phyloP scores from a whole-genome alignment of 1,139 yeast genomes.

The Pichia sp. region DNA sequence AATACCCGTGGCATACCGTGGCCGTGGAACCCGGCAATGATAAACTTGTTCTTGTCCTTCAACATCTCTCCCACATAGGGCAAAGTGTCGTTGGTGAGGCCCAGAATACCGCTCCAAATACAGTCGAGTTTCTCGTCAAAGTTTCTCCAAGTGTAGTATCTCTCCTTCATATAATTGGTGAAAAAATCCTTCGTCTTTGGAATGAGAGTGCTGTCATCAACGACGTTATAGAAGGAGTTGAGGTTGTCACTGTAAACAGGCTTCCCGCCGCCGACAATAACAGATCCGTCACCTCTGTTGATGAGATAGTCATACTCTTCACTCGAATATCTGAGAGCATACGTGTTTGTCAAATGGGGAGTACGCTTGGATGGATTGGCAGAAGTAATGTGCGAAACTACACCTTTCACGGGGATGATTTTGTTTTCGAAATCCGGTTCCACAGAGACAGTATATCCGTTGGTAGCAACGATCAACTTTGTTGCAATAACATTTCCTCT shows the following conservation, averaged over 20 bases:
- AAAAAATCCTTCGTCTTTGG: slow-evolving; percentile 22
- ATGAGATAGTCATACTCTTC: slow-evolving; percentile 29
- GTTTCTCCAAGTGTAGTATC: slow-evolving; percentile 28
- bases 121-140: slow-evolving; percentile 16
- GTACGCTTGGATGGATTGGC: slow-evolving; percentile 16
- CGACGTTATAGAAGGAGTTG: slow-evolving; percentile 22
- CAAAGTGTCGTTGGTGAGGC: slow-evolving; percentile 26
- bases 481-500: slow-evolving; percentile 33
- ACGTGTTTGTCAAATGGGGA: slow-evolving; percentile 29
- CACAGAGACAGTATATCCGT: slow-evolving; percentile 37
- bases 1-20: slow-evolving; percentile 31
- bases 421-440: slow-evolving; percentile 23
- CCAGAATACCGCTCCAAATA: slow-evolving; percentile 29
- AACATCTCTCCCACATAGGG: slow-evolving; percentile 30
- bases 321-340: slow-evolving; percentile 22
- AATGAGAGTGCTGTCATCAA: slow-evolving; percentile 28
- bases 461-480: slow-evolving; percentile 38
- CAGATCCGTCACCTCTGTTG: slow-evolving; percentile 30
- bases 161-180: slow-evolving; percentile 24
- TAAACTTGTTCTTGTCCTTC: slow-evolving; percentile 22
- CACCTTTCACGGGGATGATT: slow-evolving; percentile 27
- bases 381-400: slow-evolving; percentile 23
- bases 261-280: slow-evolving; percentile 31
- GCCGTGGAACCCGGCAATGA: slow-evolving; percentile 32
- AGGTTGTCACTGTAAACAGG: slow-evolving; percentile 19